Evolutionary conservation across 768 basidiomycete species (phyloP), one percentile per base, ranked within the genome.

Genomic region (Asterophora parasitica): DNA sequence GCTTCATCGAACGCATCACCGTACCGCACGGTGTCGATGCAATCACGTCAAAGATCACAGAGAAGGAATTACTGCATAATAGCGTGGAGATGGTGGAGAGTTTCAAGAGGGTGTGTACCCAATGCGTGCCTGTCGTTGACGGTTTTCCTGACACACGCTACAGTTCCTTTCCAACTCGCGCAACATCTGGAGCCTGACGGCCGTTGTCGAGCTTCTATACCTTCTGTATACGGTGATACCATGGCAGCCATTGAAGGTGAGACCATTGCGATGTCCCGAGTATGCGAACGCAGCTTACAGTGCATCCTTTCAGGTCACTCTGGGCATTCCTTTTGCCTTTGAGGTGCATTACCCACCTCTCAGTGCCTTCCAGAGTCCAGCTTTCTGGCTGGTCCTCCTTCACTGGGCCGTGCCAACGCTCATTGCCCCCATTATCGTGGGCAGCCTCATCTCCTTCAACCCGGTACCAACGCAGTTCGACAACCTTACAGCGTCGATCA

Each of bases 391-490:
- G 26, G 73, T 78, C 32, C 62, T 86, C 9, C 51, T 77, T 6
- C 79, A 84, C 55, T 87, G 85, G 84, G 69, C 71, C 23, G 56
- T 85, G 34, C 84, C 85, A 3, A 71, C 82, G 11, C 51, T 87
- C 28, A 44, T 86, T 34, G 55, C 83, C n/a, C 85, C 85, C 11
- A 63, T 68, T 13, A 45, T 84, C 15, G 61, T 78, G 23, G 85
- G 83, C 1, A 71, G 69, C 32, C 54, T 87, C 33, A 76, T 86
- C 54, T 83, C 83, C 8, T 87, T 87, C 68, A 74, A 69, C 43
- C 79, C 79, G 1, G 39, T 23, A 1, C 37, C 62, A 23, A 51
- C 70, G 19, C 68, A 69, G 12, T 72, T 84, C 42, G 85, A 87
- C 56, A 74, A 82, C 2, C 70, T 87, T 38, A 81, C 83, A 0